Evolutionary conservation across 352 stramenopile species (phyloP), one percentile per base, ranked within the genome.

Genomic region (Phytopythium kandeliae): DNA sequence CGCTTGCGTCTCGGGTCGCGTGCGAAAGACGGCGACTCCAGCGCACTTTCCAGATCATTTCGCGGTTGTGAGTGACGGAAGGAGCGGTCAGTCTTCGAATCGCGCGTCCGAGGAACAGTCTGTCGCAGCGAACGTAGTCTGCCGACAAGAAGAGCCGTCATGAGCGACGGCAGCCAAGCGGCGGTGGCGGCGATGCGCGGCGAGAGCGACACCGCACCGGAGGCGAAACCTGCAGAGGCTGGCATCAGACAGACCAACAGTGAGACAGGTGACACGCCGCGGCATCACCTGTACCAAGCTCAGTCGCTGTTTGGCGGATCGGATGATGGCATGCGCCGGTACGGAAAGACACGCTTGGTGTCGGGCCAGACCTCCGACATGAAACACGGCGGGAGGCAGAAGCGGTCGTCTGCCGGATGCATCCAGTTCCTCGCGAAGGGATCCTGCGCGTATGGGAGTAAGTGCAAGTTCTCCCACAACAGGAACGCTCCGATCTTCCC

Each of bases 391-490:
- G 21, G 38, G 22, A 17, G 12, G 22, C 16, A 22, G 3, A 38
- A 44, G 22, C 37, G 48, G 10, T 31, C 47, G 17, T 35, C 26
- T 15, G 26, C 34, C 9, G 54, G 54, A 4, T 89, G 78, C 47
- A 55, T 71, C 8, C 74, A 75, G 42, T 86, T 85, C 48, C 25
- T 64, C 3, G 59, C 64, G 1, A 55, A 55, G 24, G 75, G 68
- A 19, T 67, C 45, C 6, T 92, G 81, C 34, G 31, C 25, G 4
- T 89, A 81, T 28, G 81, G 78, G 5, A 43, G 51, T 30, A 69
- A 66, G 15, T 92, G 81, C 51, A 78, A 57, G 38, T 92, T 72
- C 41, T 82, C 69, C 0, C 81, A 92, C 43, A 67, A 83, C 6
- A 19, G 57, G 4, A 46, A 51, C 13, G 44, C 44, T 3, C 26